These are phyloP conservation scores for Gossypium trilobum DNA, from an alignment of 441 rosid species.

Conservation along the genomic window DNA sequence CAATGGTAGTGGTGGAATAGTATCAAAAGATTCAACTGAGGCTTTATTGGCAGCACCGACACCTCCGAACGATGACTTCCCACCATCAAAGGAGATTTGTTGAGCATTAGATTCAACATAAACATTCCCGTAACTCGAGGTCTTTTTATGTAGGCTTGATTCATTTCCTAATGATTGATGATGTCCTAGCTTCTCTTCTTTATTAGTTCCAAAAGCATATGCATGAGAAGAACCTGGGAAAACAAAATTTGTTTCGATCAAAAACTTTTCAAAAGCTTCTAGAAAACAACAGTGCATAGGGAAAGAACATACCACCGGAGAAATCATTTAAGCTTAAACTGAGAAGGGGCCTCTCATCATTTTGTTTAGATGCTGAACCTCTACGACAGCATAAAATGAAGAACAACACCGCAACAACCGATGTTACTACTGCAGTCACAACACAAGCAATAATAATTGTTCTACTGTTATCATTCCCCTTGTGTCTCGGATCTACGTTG, in stretches of 20 bases:
- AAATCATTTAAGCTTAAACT: conserved; percentile 60
- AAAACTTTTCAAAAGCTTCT: conserved; percentile 5
- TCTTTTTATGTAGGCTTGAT: conserved; percentile 32
- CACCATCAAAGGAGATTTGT: conserved; percentile 14
- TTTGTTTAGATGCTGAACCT: conserved; percentile 34
- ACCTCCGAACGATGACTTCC: conserved; percentile 21
- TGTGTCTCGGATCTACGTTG: conserved; percentile 6
- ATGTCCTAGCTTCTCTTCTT: conserved; percentile 39
- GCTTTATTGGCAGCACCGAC: conserved; percentile 23
- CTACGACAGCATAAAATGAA: conserved; percentile 56
- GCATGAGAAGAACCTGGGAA: conserved; percentile 57
- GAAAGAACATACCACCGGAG: conserved; percentile 40
- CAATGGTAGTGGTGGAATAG: conserved; percentile 30
- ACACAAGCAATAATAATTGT: conserved; percentile 57
- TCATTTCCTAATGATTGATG: conserved; percentile 32
- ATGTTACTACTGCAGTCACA: conserved; percentile 62
- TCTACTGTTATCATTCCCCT: conserved; percentile 22
- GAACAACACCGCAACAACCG: conserved; percentile 48
- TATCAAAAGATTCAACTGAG: conserved; percentile 15
- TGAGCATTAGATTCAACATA: conserved; percentile 27
- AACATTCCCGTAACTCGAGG: conserved; percentile 27
- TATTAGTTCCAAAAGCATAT: conserved; percentile 35
- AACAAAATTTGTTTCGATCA: conserved; percentile 17
- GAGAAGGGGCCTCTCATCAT: conserved; percentile 85
- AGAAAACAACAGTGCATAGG: conserved; percentile 7